Conservation (phyloP, 345 rosid genomes). For the Geranium brycei region DNA sequence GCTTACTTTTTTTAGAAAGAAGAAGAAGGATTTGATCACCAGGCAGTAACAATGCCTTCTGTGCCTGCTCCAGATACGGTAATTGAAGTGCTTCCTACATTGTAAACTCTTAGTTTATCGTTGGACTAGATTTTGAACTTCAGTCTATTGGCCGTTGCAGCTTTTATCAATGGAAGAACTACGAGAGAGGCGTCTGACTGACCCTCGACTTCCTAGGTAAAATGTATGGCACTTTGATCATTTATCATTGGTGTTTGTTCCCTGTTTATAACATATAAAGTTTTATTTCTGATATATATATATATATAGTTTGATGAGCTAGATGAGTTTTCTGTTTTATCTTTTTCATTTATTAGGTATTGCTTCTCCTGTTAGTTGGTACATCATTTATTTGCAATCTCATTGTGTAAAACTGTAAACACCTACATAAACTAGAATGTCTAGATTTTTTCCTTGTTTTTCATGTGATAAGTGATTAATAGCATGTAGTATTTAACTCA, state of each 20-base stretch:
- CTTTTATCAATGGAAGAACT: constrained; percentile 74
- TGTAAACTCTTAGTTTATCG: constrained; percentile 11
- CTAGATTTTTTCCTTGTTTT: neutral
- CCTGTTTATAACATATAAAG: neutral
- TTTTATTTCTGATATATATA: too few relatives aligned
- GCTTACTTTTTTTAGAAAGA: constrained; percentile 39
- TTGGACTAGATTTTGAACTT: constrained; percentile 6
- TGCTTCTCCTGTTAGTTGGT: neutral
- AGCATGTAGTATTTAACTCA: too few relatives aligned
- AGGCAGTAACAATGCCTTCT: constrained; percentile 47
- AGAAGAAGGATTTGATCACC: constrained; percentile 69
- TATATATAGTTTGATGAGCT: neutral
- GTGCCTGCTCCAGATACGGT: constrained; percentile 78
- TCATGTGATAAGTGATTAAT: neutral
- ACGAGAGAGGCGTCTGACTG: constrained; percentile 68
- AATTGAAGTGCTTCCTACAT: constrained; percentile 7
- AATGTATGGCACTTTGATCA: constrained; percentile 4
- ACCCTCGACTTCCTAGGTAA: constrained; percentile 83
- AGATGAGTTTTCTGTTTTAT: neutral
- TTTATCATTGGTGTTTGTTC: neutral
- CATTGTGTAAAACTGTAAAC: neutral
- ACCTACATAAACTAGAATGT: neutral
- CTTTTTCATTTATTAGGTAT: neutral
- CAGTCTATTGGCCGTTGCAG: constrained; percentile 34
- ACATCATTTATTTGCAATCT: neutral